Conservation (phyloP, 176 grass and related monocot genomes). For the Triticum timopheevii region DNA sequence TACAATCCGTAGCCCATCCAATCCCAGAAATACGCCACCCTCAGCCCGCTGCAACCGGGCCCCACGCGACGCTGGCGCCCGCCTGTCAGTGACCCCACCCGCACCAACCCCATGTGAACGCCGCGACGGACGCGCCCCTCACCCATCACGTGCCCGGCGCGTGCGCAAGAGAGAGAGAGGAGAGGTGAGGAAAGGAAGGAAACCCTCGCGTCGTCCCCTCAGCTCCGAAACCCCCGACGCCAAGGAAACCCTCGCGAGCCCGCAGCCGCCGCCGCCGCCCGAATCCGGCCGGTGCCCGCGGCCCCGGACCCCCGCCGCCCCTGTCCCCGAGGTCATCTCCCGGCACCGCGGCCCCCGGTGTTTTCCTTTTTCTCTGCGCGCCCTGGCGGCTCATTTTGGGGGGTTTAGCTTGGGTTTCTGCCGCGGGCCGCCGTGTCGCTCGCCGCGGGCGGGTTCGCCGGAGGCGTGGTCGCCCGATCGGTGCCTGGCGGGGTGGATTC, state of each 20-base stretch:
- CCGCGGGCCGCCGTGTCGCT: background rate
- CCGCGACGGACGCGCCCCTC: background rate
- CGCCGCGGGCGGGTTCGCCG: background rate
- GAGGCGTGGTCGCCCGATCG: constrained; percentile 9
- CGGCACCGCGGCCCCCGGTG: background rate
- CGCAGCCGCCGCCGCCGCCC: constrained; percentile 26
- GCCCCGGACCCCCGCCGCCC: background rate
- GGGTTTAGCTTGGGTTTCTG: constrained; percentile 20
- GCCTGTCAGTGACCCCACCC: constrained; percentile 28
- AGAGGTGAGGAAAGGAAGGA: constrained; percentile 10
- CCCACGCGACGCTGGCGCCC: accelerated
- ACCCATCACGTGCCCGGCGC: background rate
- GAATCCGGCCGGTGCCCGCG: constrained; percentile 6
- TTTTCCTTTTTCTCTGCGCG: background rate
- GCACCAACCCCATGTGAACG: constrained; percentile 19
- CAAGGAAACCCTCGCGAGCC: constrained; percentile 40
- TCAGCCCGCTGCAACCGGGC: constrained; percentile 4
- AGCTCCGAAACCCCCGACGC: constrained; percentile 46
- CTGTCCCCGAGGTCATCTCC: constrained; percentile 34
- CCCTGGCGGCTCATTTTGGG: constrained; percentile 17
- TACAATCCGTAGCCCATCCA: background rate
- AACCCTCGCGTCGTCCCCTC: constrained; percentile 43
- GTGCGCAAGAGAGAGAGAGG: background rate
- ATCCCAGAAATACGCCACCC: background rate
- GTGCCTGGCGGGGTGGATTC: constrained; percentile 18